Evolutionary conservation across 2,329 filamentous ascomycete species (phyloP).

Genomic region (Dactylellina leptospora): DNA sequence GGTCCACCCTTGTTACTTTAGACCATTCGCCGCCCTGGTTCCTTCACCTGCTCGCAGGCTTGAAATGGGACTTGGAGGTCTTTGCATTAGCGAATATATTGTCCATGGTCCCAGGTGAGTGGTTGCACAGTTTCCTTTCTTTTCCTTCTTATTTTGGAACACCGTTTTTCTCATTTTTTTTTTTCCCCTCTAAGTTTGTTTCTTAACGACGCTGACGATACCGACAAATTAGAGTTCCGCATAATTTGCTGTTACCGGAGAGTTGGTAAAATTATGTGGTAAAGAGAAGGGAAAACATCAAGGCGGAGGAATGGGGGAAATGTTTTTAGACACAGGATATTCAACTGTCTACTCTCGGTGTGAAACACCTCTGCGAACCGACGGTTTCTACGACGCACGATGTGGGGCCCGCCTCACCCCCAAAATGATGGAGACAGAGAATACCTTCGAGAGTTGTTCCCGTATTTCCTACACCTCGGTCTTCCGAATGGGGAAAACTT

Average conservation of each 20-base stretch:
- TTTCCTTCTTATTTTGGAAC: conserved; percentile 5
- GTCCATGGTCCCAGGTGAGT: not conserved
- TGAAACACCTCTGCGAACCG: not conserved
- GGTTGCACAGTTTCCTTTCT: not conserved
- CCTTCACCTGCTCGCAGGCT: not conserved
- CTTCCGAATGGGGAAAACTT: conserved; percentile 9
- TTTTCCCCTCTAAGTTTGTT: not conserved
- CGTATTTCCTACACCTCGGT: conserved; percentile 11
- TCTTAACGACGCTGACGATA: no score
- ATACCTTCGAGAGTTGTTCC: conserved; percentile 23
- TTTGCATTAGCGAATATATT: conserved; percentile 12
- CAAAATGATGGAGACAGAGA: conserved; percentile 39
- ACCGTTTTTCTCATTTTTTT: not conserved
- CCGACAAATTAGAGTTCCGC: no score
- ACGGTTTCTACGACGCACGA: not conserved
- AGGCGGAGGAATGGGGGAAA: not conserved
- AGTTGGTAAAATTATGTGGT: not conserved
- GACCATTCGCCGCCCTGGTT: not conserved
- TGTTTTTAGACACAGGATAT: not conserved
- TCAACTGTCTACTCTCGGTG: not conserved
- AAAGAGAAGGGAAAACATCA: not conserved
- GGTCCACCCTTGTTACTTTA: not conserved
- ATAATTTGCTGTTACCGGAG: no score
- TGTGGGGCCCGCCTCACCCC: conserved; percentile 15
- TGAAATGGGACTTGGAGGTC: no score